A percentile compares a stretch with the other conserved stretches of the same genome.
Conservation (phyloP, 495 filamentous ascomycete genomes). For the Lasiosphaeria ovina region DNA sequence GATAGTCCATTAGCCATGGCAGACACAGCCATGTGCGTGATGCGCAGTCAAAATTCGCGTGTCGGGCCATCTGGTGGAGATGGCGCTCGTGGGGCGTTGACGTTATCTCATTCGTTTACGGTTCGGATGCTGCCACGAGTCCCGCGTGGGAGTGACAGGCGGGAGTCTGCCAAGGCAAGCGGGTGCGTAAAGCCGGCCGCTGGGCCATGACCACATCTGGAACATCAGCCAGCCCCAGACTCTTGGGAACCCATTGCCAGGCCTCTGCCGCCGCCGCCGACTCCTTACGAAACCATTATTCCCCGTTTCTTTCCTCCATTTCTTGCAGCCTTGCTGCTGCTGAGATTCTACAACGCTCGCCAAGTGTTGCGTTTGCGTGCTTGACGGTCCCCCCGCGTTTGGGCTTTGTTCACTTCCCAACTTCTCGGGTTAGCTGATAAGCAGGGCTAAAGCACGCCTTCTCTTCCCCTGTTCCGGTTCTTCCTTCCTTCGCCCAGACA, state of each 20-base stretch:
- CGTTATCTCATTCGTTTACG: slow-evolving; percentile 43
- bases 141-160: no score
- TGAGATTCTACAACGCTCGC: no score
- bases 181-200: no score
- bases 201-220: no score
- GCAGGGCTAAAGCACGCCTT: background rate
- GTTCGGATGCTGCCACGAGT: slow-evolving; percentile 1
- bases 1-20: slow-evolving; percentile 1
- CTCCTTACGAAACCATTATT: background rate
- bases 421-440: slow-evolving; percentile 4
- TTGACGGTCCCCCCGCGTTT: slow-evolving; percentile 22
- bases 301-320: background rate
- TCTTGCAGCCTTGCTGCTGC: background rate
- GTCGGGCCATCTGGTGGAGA: slow-evolving; percentile 12
- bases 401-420: slow-evolving; percentile 14
- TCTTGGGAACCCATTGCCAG: no score
- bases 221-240: no score
- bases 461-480: background rate
- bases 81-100: slow-evolving; percentile 40
- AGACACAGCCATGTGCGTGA: slow-evolving; percentile 14
- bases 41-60: slow-evolving; percentile 1
- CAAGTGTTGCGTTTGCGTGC: slow-evolving; percentile 14
- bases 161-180: no score
- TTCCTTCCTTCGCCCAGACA: background rate
- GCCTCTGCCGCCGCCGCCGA: background rate